Evolutionary conservation across 2,329 filamentous ascomycete species (phyloP).

Genomic region (Aaosphaeria arxii): DNA sequence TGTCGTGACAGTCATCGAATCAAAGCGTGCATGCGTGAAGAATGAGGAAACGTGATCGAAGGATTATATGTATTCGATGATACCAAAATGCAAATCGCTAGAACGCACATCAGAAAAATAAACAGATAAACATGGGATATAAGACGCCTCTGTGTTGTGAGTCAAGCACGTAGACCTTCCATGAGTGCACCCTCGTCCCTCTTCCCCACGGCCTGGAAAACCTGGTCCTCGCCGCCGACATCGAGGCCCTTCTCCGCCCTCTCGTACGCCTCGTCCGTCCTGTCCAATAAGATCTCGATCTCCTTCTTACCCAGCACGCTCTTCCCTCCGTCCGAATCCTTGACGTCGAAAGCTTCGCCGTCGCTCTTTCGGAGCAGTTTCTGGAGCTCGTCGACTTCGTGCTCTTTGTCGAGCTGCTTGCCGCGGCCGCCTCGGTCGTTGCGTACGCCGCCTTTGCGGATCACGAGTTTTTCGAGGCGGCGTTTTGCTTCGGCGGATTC

Average conservation of each 20-base stretch:
- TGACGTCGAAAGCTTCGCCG: slow-evolving; percentile 60
- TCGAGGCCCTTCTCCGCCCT: slow-evolving; percentile 77
- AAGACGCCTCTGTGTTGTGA: too few species aligned
- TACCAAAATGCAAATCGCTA: too few species aligned
- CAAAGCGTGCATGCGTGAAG: too few species aligned
- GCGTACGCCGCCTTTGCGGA: slow-evolving; percentile 74
- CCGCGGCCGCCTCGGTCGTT: slow-evolving; percentile 60
- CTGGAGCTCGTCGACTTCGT: slow-evolving; percentile 49
- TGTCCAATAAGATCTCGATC: slow-evolving; percentile 73
- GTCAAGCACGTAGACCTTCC: slow-evolving; percentile 37
- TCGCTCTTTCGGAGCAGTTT: slow-evolving; percentile 59
- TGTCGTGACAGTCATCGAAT: too few species aligned
- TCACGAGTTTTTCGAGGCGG: slow-evolving; percentile 88
- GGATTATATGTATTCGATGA: too few species aligned
- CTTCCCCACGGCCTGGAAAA: slow-evolving; percentile 80
- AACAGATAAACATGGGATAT: too few species aligned
- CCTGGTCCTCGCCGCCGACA: slow-evolving; percentile 56
- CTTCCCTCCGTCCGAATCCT: slow-evolving; percentile 22
- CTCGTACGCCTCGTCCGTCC: slow-evolving; percentile 64
- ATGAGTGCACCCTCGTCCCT: slow-evolving; percentile 53
- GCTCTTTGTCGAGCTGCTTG: slow-evolving; percentile 32
- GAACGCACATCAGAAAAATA: too few species aligned
- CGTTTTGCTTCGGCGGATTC: slow-evolving; percentile 89
- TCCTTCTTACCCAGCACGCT: slow-evolving; percentile 74
- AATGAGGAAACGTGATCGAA: too few species aligned